Percentiles rank a stretch among this genome's conserved stretches.
phyloP scores from a whole-genome alignment of 202 grass and related monocot genomes.

The Schoenoplectus tabernaemontani region DNA sequence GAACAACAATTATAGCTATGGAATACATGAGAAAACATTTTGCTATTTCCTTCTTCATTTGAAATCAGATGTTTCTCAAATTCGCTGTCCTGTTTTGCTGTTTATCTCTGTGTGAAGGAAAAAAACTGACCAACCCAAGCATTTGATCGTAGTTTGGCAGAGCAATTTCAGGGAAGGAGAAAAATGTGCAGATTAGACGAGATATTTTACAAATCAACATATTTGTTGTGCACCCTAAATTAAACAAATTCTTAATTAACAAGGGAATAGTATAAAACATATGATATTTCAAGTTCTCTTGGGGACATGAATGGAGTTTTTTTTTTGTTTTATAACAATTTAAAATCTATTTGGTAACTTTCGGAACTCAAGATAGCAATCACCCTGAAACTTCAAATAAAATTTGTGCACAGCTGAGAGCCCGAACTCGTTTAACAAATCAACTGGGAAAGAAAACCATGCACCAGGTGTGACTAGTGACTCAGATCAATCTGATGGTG shows the following conservation, averaged over 20 bases:
- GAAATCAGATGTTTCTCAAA: not conserved
- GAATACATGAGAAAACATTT: not conserved
- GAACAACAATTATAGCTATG: not conserved
- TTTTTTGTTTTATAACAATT: not conserved
- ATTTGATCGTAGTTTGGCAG: not conserved
- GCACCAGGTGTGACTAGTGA: conserved; percentile 37
- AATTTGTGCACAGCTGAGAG: conserved; percentile 34
- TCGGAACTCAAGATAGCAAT: conserved; percentile 17
- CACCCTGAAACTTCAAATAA: conserved; percentile 22
- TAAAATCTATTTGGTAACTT: not conserved
- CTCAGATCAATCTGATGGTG: conserved; percentile 56
- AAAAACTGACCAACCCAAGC: not conserved
- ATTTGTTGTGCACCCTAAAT: not conserved
- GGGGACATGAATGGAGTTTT: not conserved
- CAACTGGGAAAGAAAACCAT: conserved; percentile 36
- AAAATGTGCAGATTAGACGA: not conserved
- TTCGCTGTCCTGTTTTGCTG: not conserved
- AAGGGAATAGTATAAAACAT: not conserved
- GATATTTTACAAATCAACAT: not conserved
- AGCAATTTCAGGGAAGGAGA: not conserved
- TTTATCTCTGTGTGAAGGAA: not conserved
- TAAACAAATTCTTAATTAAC: not conserved
- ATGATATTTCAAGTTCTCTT: not conserved
- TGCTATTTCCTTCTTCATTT: not conserved
- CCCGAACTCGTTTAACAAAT: conserved; percentile 38